Base-by-base conservation (phyloP, 352 stramenopile genomes). In the Phytophthora pluvialis region DNA sequence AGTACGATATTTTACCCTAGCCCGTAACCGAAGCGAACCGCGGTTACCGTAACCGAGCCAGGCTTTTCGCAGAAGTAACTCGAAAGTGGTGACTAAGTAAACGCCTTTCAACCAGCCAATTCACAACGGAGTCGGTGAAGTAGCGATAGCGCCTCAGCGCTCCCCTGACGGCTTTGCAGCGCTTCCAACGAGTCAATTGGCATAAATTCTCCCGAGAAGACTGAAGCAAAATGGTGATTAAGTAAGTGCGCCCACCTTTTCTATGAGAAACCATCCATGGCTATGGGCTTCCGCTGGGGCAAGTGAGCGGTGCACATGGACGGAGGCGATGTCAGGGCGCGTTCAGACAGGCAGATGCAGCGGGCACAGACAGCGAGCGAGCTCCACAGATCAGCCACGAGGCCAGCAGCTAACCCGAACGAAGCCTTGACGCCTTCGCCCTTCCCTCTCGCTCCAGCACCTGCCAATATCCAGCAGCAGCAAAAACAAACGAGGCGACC, bases 151-250 rank as follows among this genome's bases (percentile, higher is more conserved):
- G 54, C 35, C 26, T 47, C 33, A 51, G 59, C 49, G 48, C 64
- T 57, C 39, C 61, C 48, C 48, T 59, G 57, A 21, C 12, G 42
- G 32, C 26, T 52, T 53, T 59, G 40, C 28, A 57, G 47, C 43
- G 12, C n/a, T 54, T 75, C 45, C 55, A 78, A 47, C 70, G 69
- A 77, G 72, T 90, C 75, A 89, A 83, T 90, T 88, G 78, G 81
- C 81, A 88, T 90, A 88, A 87, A 91, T 86, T 91, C 83, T 93
- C 84, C 84, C 80, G 86, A 93, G 81, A 91, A 91, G 81, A 90
- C 83, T 79, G 47, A 88, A 83, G 82, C 80, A 90, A 90, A 84
- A 93, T 94, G 86, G 86, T 94, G 82, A 94, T 94, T 80, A 94
- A 94, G 86, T 94, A 94, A 75, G 86, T 93, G 60, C 35, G 21